Conservation (phyloP, 345 rosid species). For the Barbarea vulgaris region DNA sequence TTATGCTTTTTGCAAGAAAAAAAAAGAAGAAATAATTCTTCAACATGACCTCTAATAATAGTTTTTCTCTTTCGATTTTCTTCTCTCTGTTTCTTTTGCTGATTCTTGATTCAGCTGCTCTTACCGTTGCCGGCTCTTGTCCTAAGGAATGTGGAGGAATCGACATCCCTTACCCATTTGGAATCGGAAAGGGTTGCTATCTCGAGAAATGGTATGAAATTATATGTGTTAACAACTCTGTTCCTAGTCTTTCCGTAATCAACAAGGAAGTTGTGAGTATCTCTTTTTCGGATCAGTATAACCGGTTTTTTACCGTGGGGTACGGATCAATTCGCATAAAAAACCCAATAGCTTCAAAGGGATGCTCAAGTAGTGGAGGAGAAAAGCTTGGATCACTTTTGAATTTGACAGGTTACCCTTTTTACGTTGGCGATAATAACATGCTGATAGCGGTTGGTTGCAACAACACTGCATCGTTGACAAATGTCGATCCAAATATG, state of each 20-base stretch:
- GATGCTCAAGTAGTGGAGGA: conserved; percentile 4
- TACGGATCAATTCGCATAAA: neutral
- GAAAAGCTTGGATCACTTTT: neutral
- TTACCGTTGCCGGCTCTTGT: no score
- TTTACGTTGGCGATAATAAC: neutral
- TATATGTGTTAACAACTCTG: conserved; percentile 19
- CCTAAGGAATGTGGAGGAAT: conserved; percentile 39
- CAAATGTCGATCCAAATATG: neutral
- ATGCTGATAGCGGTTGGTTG: conserved; percentile 44
- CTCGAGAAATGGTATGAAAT: neutral
- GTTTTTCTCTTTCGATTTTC: neutral
- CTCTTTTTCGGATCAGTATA: neutral
- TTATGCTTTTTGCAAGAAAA: neutral
- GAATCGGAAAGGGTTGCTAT: conserved; percentile 38
- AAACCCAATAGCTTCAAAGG: conserved; percentile 12
- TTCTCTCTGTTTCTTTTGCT: neutral
- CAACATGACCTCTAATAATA: neutral
- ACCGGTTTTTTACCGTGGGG: neutral
- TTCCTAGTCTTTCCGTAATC: neutral
- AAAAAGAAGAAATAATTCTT: neutral
- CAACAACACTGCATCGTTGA: neutral
- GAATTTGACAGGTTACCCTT: conserved; percentile 28
- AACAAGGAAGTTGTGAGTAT: conserved; percentile 5
- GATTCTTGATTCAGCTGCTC: neutral
- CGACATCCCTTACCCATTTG: conserved; percentile 51